phyloP scores from a whole-genome alignment of 164 flowering plant species.

The Malania oleifera region DNA sequence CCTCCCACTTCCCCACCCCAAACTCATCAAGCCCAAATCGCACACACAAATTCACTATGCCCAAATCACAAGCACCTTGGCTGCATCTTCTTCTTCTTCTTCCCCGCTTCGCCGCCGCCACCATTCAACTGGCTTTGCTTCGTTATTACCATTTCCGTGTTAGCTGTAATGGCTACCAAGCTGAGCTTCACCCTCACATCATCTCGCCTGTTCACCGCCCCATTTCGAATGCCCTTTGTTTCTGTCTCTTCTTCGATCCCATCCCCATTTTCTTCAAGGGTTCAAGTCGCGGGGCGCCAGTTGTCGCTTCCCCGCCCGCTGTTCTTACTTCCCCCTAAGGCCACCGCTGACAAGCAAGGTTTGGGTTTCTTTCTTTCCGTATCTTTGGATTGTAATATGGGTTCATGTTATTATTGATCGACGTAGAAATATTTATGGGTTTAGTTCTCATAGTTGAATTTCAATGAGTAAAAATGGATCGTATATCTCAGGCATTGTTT shows the following conservation, averaged over 20 bases:
- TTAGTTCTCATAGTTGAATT: too few relatives aligned
- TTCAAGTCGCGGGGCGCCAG: conserved; percentile 21
- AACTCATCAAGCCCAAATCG: neutral
- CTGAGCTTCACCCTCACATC: conserved; percentile 32
- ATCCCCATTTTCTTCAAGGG: conserved; percentile 21
- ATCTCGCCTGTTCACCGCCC: conserved; percentile 24
- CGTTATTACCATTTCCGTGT: neutral
- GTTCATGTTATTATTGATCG: neutral
- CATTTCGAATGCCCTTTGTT: conserved; percentile 25
- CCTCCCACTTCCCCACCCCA: neutral
- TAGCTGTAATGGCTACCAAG: conserved; percentile 32
- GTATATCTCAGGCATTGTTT: too few relatives aligned
- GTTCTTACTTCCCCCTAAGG: conserved; percentile 31
- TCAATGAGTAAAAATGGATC: too few relatives aligned
- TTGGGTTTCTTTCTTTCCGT: neutral
- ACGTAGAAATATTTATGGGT: too few relatives aligned
- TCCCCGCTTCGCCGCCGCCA: neutral
- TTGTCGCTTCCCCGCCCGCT: conserved; percentile 26
- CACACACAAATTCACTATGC: too few relatives aligned
- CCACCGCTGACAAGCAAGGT: conserved; percentile 63
- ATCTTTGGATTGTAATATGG: neutral
- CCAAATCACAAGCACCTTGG: too few relatives aligned
- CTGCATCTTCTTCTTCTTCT: neutral
- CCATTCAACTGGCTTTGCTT: neutral
- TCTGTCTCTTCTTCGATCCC: conserved; percentile 17